Evolutionary conservation across 495 filamentous ascomycete species (phyloP).

Genomic region (Talaromyces ruber): DNA sequence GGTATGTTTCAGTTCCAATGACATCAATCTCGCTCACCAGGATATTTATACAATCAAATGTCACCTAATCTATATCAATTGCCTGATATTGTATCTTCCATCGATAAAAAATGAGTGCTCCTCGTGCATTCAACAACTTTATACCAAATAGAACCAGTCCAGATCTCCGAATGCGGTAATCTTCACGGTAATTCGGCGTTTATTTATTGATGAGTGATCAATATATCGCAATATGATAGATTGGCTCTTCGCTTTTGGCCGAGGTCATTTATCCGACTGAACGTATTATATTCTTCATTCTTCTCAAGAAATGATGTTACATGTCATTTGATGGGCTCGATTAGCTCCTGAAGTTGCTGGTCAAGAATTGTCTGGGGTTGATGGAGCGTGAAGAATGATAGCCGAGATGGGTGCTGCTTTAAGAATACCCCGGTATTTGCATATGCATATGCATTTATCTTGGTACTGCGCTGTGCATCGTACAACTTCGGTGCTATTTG

Average conservation of each 20-base stretch:
- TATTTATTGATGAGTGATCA: conserved; percentile 6
- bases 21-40: neutral
- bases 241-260: neutral
- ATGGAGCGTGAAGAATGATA: neutral
- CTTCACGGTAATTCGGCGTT: neutral
- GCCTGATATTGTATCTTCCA: neutral
- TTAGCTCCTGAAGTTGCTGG: neutral
- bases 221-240: neutral
- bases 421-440: neutral
- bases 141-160: neutral
- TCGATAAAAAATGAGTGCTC: neutral
- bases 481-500: too few species aligned
- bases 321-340: neutral
- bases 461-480: too few species aligned
- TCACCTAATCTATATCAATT: neutral
- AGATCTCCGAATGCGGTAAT: neutral
- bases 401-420: neutral
- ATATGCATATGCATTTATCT: neutral
- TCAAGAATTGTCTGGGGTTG: neutral
- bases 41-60: neutral
- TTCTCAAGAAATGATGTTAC: neutral
- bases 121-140: neutral
- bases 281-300: neutral
- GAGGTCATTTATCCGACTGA: neutral
- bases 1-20: neutral